Evolutionary conservation across 2,329 filamentous ascomycete species (phyloP).

Genomic region (Geosmithia flava): DNA sequence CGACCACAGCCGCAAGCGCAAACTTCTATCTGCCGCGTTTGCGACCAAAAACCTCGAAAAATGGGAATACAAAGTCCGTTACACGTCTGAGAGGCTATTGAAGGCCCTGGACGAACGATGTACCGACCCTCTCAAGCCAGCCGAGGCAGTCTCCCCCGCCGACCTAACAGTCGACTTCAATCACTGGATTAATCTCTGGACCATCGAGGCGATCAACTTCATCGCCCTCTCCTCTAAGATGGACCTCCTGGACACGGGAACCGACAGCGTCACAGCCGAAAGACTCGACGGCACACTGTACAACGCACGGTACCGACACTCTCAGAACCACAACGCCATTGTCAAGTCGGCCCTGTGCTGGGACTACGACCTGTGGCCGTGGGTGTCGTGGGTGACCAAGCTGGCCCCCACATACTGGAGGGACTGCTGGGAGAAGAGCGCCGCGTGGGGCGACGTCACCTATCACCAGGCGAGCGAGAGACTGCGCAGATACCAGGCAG

Average conservation of each 20-base stretch:
- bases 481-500: slow-evolving; percentile 27
- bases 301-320: neutral
- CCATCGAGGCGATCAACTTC: slow-evolving; percentile 42
- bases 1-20: slow-evolving; percentile 38
- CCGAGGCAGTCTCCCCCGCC: neutral
- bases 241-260: slow-evolving; percentile 1
- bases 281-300: neutral
- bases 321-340: too few relatives aligned
- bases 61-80: slow-evolving; percentile 1
- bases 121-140: slow-evolving; percentile 2
- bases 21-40: slow-evolving; percentile 30
- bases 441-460: neutral
- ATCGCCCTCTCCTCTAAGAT: slow-evolving; percentile 9
- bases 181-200: too few relatives aligned
- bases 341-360: neutral
- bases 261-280: neutral
- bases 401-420: too few relatives aligned
- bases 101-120: neutral
- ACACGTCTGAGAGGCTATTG: neutral
- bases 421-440: neutral
- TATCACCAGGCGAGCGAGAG: slow-evolving; percentile 24
- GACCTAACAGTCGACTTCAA: slow-evolving; percentile 28
- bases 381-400: too few relatives aligned
- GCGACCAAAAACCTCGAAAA: slow-evolving; percentile 1
- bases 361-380: too few relatives aligned